These are phyloP conservation scores for Bertia moriformis DNA, from an alignment of 2,329 filamentous ascomycete species.

Conservation along the genomic window DNA sequence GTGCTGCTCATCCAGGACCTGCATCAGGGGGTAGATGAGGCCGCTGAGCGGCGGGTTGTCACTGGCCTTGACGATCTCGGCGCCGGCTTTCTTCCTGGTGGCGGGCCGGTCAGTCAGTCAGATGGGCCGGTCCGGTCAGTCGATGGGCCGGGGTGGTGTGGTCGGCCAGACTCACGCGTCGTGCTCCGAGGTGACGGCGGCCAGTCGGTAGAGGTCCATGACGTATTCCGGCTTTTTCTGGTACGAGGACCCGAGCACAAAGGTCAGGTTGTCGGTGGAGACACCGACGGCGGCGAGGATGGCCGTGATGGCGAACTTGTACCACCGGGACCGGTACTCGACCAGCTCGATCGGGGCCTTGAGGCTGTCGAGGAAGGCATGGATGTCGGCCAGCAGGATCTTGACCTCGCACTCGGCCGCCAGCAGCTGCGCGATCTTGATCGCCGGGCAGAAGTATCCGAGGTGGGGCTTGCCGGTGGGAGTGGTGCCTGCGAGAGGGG, in stretches of 20 bases:
- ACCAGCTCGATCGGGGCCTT: conserved; percentile 51
- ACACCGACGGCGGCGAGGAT: conserved; percentile 44
- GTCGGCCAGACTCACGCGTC: no score
- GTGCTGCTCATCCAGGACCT: conserved; percentile 50
- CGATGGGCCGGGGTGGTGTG: no score
- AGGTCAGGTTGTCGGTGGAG: conserved; percentile 41
- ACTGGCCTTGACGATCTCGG: conserved; percentile 54
- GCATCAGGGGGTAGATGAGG: conserved; percentile 51
- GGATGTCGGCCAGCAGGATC: conserved; percentile 33
- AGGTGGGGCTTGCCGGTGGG: conserved; percentile 46
- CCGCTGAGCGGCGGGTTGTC: conserved; percentile 43
- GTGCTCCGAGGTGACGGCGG: conserved; percentile 39
- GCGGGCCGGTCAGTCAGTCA: no score
- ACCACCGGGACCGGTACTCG: conserved; percentile 45
- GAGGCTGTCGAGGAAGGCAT: conserved; percentile 35
- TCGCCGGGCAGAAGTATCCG: conserved; percentile 40
- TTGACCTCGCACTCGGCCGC: conserved; percentile 43
- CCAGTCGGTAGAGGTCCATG: conserved; percentile 47
- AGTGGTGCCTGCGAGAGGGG: conserved; percentile 26
- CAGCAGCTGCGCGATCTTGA: conserved; percentile 49
- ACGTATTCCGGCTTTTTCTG: conserved; percentile 33
- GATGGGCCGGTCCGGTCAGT: no score
- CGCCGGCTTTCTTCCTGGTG: conserved; percentile 48
- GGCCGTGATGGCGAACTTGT: conserved; percentile 39
- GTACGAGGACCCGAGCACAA: conserved; percentile 45